Evolutionary conservation across 257 asterid genomes (phyloP), one percentile per base, ranked within the genome.

Genomic region (Datura wrightii): DNA sequence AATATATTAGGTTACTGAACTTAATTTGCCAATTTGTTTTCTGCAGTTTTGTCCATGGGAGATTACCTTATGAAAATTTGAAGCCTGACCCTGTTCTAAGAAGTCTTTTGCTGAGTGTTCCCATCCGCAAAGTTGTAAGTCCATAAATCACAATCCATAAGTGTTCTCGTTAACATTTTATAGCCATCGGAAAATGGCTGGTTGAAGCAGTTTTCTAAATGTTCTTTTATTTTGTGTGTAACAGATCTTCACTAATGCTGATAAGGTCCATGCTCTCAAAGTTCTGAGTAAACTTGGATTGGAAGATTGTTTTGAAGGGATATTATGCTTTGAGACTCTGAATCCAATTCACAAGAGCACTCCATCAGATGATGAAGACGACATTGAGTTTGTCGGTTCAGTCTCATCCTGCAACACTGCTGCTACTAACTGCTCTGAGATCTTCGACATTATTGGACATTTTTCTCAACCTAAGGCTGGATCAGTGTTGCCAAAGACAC

Each of bases 181-280:
- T 42, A 0, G 79, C 79, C 34, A 41, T 41, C 0, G 4, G 52
- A 67, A 70, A 70, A 42, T 70, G 55, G 37, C 9, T 71, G 55
- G 9, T 39, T 69, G 53, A 39, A 69, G 78, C 78, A 69, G 39
- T 9, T 46, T 5, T 18, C 53, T 79, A 16, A 44, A 52, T 46
- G 63, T 16, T 19, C 6, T 70, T 16, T n/a, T n/a, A n/a, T n/a
- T 42, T 41, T 34, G 1, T 80, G 31, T 18, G 42, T 6, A 42
- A 84, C 88, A 94, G 99, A 97, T 97, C 71, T 97, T 97, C 88
- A 97, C 99, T 48, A 97, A 97, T 87, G 98, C 98, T 37, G 99
- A 97, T 74, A 91, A 88, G 89, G 88, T 91, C 46, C 99, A 97
- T 74, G 98, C 98, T 31, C 82, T 91, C 10, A 89, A 92, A 89